Evolutionary conservation across 306 rosid species (phyloP).

Genomic region (Cucumis hystrix): DNA sequence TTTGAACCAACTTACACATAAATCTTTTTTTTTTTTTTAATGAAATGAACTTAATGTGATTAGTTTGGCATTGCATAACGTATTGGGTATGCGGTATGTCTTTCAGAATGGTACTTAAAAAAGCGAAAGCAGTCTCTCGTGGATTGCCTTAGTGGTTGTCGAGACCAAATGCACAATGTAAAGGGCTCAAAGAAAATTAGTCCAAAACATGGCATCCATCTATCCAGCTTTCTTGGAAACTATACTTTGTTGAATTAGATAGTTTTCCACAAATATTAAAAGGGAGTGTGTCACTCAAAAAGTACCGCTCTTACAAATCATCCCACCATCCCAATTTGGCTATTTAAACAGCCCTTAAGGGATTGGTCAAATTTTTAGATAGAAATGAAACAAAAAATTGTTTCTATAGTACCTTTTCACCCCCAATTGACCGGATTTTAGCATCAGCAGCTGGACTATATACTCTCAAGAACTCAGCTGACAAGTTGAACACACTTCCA

Average conservation of each 20-base stretch:
- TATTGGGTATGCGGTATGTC: not conserved
- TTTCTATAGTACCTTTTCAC: conserved; percentile 55
- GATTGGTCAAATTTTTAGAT: not conserved
- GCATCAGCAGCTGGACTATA: conserved; percentile 82
- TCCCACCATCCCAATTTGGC: not conserved
- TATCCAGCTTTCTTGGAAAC: not conserved
- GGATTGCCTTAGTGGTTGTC: not conserved
- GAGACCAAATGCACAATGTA: not conserved
- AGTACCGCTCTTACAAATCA: not conserved
- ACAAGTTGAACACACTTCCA: conserved; percentile 47
- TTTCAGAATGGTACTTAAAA: not conserved
- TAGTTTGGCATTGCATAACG: not conserved
- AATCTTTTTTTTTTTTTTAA: too few relatives aligned
- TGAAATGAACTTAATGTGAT: not conserved
- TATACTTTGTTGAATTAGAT: not conserved
- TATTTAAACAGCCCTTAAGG: not conserved
- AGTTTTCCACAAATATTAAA: not conserved
- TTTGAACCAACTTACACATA: not conserved
- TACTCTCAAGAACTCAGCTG: conserved; percentile 79
- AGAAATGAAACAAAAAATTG: not conserved
- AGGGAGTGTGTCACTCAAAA: not conserved
- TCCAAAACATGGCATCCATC: not conserved
- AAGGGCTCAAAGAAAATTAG: not conserved
- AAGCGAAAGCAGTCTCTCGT: not conserved
- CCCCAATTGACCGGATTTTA: conserved; percentile 62